Percentiles rank a stretch among this genome's conserved stretches.
Conservation (phyloP, 768 basidiomycete species). For the Lentinula detonsa region DNA sequence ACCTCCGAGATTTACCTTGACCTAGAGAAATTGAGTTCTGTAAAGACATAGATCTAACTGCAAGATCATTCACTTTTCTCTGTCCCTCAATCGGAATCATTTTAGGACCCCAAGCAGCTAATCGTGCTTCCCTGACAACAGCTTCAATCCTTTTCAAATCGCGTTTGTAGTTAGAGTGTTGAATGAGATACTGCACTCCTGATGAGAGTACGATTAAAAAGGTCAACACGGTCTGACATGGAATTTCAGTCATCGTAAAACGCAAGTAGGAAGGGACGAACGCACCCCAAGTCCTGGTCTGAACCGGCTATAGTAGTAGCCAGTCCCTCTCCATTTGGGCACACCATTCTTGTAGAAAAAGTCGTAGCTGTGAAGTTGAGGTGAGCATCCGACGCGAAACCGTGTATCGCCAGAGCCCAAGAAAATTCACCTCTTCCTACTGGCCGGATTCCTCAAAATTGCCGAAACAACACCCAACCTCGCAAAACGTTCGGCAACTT, state of each 20-base stretch:
- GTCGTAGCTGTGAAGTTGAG: constrained; percentile 54
- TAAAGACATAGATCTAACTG: neutral
- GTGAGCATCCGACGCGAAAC: neutral
- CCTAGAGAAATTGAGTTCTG: constrained; percentile 29
- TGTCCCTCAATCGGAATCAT: constrained; percentile 54
- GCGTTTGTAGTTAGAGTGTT: constrained; percentile 67
- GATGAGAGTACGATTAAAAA: constrained; percentile 79
- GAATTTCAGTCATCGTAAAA: neutral
- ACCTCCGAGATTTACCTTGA: constrained; percentile 66
- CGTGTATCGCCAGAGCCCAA: constrained; percentile 9
- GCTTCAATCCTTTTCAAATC: constrained; percentile 66
- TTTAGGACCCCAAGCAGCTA: constrained; percentile 81
- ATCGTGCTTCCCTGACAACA: constrained; percentile 54
- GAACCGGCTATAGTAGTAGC: constrained; percentile 95
- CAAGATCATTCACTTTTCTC: constrained; percentile 51
- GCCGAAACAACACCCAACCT: constrained; percentile 79
- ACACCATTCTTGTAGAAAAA: constrained; percentile 98
- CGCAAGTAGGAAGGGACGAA: constrained; percentile 18
- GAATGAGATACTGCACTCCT: constrained; percentile 77
- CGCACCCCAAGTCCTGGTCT: constrained; percentile 84
- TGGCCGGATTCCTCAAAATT: constrained; percentile 73
- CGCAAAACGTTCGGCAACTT: constrained; percentile 86
- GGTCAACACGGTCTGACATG: constrained; percentile 57
- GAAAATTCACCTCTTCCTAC: constrained; percentile 63
- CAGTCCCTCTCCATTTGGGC: constrained; percentile 92